These are phyloP conservation scores for Lentinula raphanica DNA, from an alignment of 768 basidiomycete genomes.

Conservation along the genomic window DNA sequence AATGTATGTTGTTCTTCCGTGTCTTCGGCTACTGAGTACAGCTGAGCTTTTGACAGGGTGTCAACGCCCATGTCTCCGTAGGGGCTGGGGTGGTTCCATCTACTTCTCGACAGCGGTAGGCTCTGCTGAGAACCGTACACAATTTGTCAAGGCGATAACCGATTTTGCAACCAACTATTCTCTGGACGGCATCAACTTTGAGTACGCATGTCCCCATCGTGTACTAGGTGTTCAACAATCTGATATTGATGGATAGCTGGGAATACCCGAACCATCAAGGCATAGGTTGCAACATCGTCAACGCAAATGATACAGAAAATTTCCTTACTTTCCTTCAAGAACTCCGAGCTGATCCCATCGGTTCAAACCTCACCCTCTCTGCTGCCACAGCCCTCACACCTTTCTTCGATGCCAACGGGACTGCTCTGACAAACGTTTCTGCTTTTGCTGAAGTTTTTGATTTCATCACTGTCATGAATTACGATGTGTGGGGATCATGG, in stretches of 20 bases:
- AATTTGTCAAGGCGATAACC: conserved; percentile 56
- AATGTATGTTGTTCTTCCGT: conserved; percentile 27
- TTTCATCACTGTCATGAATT: conserved; percentile 59
- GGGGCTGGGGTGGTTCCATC: conserved; percentile 69
- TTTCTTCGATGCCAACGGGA: conserved; percentile 42
- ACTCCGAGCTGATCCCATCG: conserved; percentile 53
- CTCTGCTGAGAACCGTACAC: conserved; percentile 51
- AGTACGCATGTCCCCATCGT: conserved; percentile 26
- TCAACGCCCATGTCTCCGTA: conserved; percentile 54
- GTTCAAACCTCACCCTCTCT: conserved; percentile 53
- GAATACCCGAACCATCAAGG: conserved; percentile 77
- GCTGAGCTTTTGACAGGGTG: conserved; percentile 32
- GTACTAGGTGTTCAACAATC: background rate
- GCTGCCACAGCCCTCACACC: conserved; percentile 38
- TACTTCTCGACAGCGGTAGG: conserved; percentile 62
- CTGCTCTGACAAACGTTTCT: conserved; percentile 60
- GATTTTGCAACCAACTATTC: conserved; percentile 46
- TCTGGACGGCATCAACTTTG: conserved; percentile 56
- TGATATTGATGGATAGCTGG: conserved; percentile 50
- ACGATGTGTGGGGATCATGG: conserved; percentile 65
- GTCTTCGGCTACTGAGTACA: background rate
- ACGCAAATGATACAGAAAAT: conserved; percentile 63
- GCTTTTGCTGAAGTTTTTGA: conserved; percentile 65
- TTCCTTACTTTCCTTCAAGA: conserved; percentile 75
- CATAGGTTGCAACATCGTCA: conserved; percentile 65